A percentile compares a stretch with the other conserved stretches of the same genome.
Evolutionary conservation across 78 protist species (phyloP).

Genomic region (Dictyostelium brefeldianum): DNA sequence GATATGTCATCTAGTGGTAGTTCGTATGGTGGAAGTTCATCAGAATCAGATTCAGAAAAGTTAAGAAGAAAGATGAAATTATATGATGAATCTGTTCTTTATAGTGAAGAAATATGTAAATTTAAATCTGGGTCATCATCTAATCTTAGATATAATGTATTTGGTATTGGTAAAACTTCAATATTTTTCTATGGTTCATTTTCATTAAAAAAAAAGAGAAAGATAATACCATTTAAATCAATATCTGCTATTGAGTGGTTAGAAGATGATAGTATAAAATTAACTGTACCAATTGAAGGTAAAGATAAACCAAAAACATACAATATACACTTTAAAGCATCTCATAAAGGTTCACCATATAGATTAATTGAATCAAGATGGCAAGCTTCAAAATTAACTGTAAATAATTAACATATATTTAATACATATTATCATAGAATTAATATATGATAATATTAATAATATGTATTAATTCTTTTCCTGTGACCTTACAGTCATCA

Average conservation of each 20-base stretch:
- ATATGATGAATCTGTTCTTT: neutral
- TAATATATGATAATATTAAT: too few relatives aligned
- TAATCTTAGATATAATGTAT: constrained; percentile 2
- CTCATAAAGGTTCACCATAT: constrained; percentile 9
- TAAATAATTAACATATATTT: neutral
- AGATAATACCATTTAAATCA: constrained; percentile 11
- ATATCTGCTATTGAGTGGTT: neutral
- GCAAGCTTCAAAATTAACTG: neutral
- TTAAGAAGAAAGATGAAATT: constrained; percentile 10
- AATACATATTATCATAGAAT: neutral
- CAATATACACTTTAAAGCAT: neutral
- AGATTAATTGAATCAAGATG: constrained; percentile 12
- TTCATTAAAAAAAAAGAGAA: constrained; percentile 8
- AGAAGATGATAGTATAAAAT: constrained; percentile 11
- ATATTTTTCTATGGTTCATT: neutral
- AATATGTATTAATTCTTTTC: neutral
- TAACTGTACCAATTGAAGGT: neutral
- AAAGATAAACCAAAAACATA: constrained; percentile 16
- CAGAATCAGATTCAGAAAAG: neutral
- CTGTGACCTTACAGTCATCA: neutral
- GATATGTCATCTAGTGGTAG: neutral
- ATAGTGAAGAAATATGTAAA: neutral
- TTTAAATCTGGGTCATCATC: neutral
- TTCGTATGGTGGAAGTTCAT: neutral
- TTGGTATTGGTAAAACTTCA: neutral